Percentiles rank a stretch among this genome's conserved stretches.
Evolutionary conservation across 306 rosid genomes (phyloP).

Genomic region (Prunus davidiana): DNA sequence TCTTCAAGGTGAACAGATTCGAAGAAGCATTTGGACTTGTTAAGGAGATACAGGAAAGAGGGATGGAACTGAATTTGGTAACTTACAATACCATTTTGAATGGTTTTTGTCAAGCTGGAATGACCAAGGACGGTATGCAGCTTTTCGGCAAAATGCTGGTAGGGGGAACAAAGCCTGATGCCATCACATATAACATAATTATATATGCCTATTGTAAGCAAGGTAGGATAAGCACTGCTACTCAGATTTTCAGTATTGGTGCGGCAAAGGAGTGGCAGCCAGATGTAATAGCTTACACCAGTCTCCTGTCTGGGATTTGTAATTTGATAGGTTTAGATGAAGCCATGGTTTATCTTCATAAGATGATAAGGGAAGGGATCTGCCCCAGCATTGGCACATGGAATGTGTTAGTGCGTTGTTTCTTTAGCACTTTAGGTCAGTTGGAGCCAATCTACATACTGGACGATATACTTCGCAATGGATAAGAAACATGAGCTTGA

Average conservation of each 20-base stretch:
- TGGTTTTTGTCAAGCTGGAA: conserved; percentile 62
- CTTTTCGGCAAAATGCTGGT: conserved; percentile 64
- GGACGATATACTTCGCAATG: conserved; percentile 53
- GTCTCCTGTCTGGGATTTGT: conserved; percentile 71
- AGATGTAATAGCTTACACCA: conserved; percentile 64
- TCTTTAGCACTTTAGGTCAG: conserved; percentile 74
- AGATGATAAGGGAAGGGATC: conserved; percentile 57
- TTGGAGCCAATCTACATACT: conserved; percentile 71
- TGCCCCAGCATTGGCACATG: conserved; percentile 68
- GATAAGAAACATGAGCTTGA: conserved; percentile 17
- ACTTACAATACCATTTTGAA: conserved; percentile 72
- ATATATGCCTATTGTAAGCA: conserved; percentile 54
- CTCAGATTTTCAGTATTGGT: conserved; percentile 40
- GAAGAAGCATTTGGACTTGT: conserved; percentile 59
- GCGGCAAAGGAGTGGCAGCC: conserved; percentile 53
- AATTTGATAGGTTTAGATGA: conserved; percentile 58
- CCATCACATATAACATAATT: conserved; percentile 50
- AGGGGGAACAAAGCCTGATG: conserved; percentile 58
- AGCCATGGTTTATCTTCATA: conserved; percentile 59
- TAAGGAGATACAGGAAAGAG: conserved; percentile 55
- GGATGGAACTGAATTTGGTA: conserved; percentile 45
- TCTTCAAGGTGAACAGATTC: conserved; percentile 50
- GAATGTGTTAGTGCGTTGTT: conserved; percentile 65
- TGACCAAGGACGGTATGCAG: conserved; percentile 53
- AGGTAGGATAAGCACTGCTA: conserved; percentile 61